Base-by-base conservation (phyloP, 257 asterid genomes). In the Solanum megistacrolobum region DNA sequence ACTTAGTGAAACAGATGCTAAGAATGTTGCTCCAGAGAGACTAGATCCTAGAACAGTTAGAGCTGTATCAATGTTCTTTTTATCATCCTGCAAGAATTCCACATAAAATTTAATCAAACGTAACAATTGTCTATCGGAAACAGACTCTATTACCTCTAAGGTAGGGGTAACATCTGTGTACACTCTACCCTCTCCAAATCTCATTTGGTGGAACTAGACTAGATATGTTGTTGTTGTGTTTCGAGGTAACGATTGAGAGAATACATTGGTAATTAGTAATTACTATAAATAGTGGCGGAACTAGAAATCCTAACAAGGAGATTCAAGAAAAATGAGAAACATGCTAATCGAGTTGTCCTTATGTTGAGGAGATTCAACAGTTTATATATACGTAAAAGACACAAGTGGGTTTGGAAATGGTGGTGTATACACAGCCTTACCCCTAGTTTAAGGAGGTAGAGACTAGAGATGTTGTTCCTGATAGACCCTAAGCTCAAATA, bases 1-100 rank as follows among this genome's bases (percentile, higher is more conserved):
- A 65, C 87, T 91, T 8, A 92, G 95, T 86, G 92, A 90, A 83
- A 91, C 88, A 6, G 94, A 93, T n/a, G 93, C 92, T 4, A 92
- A 85, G 31, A 93, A 92, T 85, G 91, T 91, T 6, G 95, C 92
- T 43, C 95, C 93, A 81, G n/a, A 25, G 27, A 81, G 85, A 46
- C 85, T 81, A 5, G 68, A 81, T 81, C 85, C 85, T 46, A 16
- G 90, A 92, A 91, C 89, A 21, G 86, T 88, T 90, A 88, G 89
- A 55, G 86, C 91, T 76, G 11, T 68, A 68, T 31, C 81, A 39
- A 38, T 68, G 32, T 43, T 71, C 52, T 39, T 29, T 34, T 35
- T 31, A 31, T 73, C 46, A 34, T 6, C 88, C 90, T 88, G 81
- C 68, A 85, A 76, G 13, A 35, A 84, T 31, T 84, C 72, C 25